Conservation (phyloP, 768 basidiomycete species). For the Mycena rebaudengoi region DNA sequence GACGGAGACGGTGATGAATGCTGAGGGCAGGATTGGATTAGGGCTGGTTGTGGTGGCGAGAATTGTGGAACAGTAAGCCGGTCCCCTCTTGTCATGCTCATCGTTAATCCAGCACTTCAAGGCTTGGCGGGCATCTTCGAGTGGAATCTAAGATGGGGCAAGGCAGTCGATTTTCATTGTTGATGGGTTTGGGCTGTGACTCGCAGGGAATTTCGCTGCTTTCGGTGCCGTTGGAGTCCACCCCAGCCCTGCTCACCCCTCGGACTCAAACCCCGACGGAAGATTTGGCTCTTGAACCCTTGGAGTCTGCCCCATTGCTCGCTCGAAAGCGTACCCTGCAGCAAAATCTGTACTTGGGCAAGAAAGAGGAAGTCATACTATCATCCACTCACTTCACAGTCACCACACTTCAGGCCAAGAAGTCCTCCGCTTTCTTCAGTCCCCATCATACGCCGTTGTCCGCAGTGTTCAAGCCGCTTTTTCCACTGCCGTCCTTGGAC, state of each 20-base stretch:
- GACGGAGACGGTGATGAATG: slow-evolving; percentile 45
- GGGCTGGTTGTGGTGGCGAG: slow-evolving; percentile 84
- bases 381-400: no score
- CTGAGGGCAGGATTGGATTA: slow-evolving; percentile 61
- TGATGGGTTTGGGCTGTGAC: slow-evolving; percentile 65
- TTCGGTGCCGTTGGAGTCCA: slow-evolving; percentile 22
- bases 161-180: slow-evolving; percentile 78
- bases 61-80: slow-evolving; percentile 71
- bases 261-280: no score
- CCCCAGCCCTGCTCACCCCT: slow-evolving; percentile 26
- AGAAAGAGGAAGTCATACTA: no score
- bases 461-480: slow-evolving; percentile 35
- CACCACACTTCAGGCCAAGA: no score
- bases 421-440: no score
- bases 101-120: background rate
- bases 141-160: slow-evolving; percentile 72
- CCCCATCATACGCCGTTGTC: slow-evolving; percentile 32
- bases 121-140: slow-evolving; percentile 76
- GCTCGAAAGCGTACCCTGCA: no score
- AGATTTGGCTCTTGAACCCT: no score
- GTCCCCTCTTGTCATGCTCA: background rate
- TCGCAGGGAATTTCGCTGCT: slow-evolving; percentile 32
- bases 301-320: no score
- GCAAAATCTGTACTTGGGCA: no score
- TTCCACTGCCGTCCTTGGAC: slow-evolving; percentile 46